Percentiles rank a stretch among this genome's conserved stretches.
Evolutionary conservation across 331 rosid genomes (phyloP).

Genomic region (Quercus tomentella): DNA sequence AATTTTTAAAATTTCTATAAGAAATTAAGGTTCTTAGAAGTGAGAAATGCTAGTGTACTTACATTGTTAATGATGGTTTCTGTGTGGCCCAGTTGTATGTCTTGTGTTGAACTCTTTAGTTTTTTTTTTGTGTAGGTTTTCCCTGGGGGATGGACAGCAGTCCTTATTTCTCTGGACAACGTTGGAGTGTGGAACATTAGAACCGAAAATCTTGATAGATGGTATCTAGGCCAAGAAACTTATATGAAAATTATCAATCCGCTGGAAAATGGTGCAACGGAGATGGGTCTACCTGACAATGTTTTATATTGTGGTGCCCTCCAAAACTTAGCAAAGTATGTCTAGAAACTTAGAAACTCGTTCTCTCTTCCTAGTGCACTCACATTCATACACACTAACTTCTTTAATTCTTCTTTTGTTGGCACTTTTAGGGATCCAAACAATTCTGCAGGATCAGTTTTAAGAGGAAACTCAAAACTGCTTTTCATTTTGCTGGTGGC

Average conservation of each 20-base stretch:
- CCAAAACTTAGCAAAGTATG: slow-evolving; percentile 43
- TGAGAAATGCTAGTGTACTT: not conserved
- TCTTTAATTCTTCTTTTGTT: slow-evolving; percentile 9
- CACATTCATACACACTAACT: not conserved
- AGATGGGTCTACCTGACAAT: slow-evolving; percentile 47
- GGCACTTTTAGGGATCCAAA: slow-evolving; percentile 33
- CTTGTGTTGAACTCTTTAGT: not conserved
- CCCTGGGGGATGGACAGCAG: slow-evolving; percentile 84
- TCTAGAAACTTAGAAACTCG: not conserved
- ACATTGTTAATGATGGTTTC: not conserved
- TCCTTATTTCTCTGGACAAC: slow-evolving; percentile 73
- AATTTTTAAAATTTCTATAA: not conserved
- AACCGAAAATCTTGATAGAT: slow-evolving; percentile 81
- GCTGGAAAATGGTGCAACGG: slow-evolving; percentile 65
- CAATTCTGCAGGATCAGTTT: slow-evolving; percentile 18
- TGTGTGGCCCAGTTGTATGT: not conserved
- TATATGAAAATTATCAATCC: slow-evolving; percentile 74
- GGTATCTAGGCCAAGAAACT: slow-evolving; percentile 96
- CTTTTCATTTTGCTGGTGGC: slow-evolving; percentile 37
- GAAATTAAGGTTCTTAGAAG: not conserved
- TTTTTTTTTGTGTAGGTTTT: slow-evolving; percentile 46
- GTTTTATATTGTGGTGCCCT: slow-evolving; percentile 80
- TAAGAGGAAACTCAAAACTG: slow-evolving; percentile 16
- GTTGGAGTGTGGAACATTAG: slow-evolving; percentile 77
- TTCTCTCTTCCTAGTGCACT: not conserved